Percentiles rank a stretch among this genome's conserved stretches.
These are phyloP conservation scores for Podospora didyma DNA, from an alignment of 495 filamentous ascomycete species.

Conservation along the genomic window DNA sequence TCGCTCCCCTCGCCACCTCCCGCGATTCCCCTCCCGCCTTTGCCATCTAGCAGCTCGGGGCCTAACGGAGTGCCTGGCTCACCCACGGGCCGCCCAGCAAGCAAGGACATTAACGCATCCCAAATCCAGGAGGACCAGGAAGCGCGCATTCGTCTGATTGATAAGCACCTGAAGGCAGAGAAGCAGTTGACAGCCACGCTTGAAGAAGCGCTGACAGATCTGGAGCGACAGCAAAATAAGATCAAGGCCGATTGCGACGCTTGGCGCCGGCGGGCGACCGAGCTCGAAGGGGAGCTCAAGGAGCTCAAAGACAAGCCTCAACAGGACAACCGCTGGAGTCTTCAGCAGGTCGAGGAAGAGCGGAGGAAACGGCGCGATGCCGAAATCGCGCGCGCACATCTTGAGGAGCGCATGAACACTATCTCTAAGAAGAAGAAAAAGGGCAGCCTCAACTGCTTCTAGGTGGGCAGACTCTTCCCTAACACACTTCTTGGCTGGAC, in stretches of 20 bases:
- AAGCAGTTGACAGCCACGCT: constrained; percentile 92
- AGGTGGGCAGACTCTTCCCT: constrained; percentile 23
- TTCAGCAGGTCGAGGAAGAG: constrained; percentile 94
- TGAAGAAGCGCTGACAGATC: constrained; percentile 90
- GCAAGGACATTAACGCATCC: constrained; percentile 69
- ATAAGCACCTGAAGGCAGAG: constrained; percentile 94
- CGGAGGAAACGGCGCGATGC: constrained; percentile 79
- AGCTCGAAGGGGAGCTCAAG: constrained; percentile 73
- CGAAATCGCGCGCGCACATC: constrained; percentile 77
- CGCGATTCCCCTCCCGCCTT: constrained; percentile 88
- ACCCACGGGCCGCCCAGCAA: constrained; percentile 60
- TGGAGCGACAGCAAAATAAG: constrained; percentile 82
- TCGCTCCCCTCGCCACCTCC: constrained; percentile 88
- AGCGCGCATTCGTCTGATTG: constrained; percentile 87
- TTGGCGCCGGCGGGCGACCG: constrained; percentile 78
- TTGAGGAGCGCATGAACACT: constrained; percentile 93
- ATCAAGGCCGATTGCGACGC: constrained; percentile 82
- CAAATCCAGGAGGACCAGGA: constrained; percentile 91
- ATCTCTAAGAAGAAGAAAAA: constrained; percentile 95
- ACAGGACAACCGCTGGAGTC: constrained; percentile 66
- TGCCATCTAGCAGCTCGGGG: constrained; percentile 55
- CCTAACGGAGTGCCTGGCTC: constrained; percentile 39
- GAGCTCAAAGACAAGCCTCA: constrained; percentile 50
- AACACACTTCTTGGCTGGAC: background rate
- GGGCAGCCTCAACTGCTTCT: constrained; percentile 96